Base-by-base conservation (phyloP, 257 asterid genomes). In the Nicotiana tabacum region DNA sequence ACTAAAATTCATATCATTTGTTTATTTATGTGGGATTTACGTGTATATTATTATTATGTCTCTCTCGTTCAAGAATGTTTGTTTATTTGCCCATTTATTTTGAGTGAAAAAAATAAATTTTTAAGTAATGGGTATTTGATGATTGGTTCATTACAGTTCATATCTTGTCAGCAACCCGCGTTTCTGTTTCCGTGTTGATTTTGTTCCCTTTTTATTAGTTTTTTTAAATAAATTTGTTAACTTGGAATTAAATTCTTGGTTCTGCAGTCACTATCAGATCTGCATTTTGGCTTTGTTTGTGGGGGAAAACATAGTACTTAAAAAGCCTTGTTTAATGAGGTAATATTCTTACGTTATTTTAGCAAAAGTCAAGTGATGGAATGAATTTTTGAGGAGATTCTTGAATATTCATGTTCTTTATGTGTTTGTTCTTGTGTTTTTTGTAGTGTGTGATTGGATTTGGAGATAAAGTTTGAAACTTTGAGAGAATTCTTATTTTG, bases 121-220 rank as follows among this genome's bases (percentile, higher is more conserved):
- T 81, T 10, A 68, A 66, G 66, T 78, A 79, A 55, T 81, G 53
- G 85, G 68, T 60, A 29, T 61, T 83, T 67, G 76, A 80, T 82
- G 68, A 83, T 77, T 85, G 80, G 77, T 37, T 56, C 27, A 57
- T 88, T 87, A 83, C 89, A 85, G 88, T 88, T 91, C 94, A 91
- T 85, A 74, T 86, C 81, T 84, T 85, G 92, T 91, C 97, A 91
- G 88, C 90, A 91, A 89, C 85, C 91, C 94, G 96, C 90, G 97
- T 92, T 88, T 84, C 84, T 46, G 72, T 88, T 84, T 85, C 78
- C 80, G 66, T 77, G 79, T 85, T 68, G 67, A 83, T 85, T 60
- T 87, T 30, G 3, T 32, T 55, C 46, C 1, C 78, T 58, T 43
- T 66, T 77, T 77, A 80, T 70, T 61, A 78, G 13, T 80, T 77